Evolutionary conservation across 2,329 filamentous ascomycete genomes (phyloP).

Genomic region (Talaromyces sp.): DNA sequence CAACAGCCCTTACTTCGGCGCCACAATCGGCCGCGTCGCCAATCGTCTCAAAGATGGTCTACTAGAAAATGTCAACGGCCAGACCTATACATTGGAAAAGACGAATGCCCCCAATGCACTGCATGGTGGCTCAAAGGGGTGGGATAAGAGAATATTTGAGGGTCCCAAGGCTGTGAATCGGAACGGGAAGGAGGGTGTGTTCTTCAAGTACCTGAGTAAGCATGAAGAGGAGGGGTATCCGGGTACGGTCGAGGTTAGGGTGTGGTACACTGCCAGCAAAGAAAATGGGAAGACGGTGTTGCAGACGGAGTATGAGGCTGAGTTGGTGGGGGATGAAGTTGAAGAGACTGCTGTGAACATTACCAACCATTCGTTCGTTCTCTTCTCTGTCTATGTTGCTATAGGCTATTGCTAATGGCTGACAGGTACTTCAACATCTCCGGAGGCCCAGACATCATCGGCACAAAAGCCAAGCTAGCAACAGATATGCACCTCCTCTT

Average conservation of each 20-base stretch:
- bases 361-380: conserved; percentile 83
- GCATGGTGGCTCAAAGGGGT: conserved; percentile 67
- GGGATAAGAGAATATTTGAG: conserved; percentile 74
- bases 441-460: conserved; percentile 55
- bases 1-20: conserved; percentile 81
- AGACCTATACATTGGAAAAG: conserved; percentile 62
- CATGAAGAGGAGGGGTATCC: conserved; percentile 90
- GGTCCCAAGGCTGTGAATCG: conserved; percentile 60
- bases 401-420: neutral
- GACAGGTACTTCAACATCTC: conserved; percentile 65
- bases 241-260: conserved; percentile 71
- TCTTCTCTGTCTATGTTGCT: neutral
- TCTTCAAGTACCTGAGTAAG: conserved; percentile 63
- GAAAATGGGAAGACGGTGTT: conserved; percentile 67
- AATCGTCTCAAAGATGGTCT: conserved; percentile 74
- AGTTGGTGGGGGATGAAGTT: conserved; percentile 68
- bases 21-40: conserved; percentile 79
- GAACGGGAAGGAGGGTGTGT: conserved; percentile 62
- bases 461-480: conserved; percentile 57
- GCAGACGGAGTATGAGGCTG: conserved; percentile 84
- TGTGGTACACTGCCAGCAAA: conserved; percentile 74
- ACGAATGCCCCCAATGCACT: conserved; percentile 74
- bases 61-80: conserved; percentile 66
- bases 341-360: conserved; percentile 91
- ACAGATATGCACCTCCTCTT: conserved; percentile 68